These are phyloP conservation scores for Pseudozyma thailandica DNA, from an alignment of 1,284 basidiomycete species.

Conservation along the genomic window DNA sequence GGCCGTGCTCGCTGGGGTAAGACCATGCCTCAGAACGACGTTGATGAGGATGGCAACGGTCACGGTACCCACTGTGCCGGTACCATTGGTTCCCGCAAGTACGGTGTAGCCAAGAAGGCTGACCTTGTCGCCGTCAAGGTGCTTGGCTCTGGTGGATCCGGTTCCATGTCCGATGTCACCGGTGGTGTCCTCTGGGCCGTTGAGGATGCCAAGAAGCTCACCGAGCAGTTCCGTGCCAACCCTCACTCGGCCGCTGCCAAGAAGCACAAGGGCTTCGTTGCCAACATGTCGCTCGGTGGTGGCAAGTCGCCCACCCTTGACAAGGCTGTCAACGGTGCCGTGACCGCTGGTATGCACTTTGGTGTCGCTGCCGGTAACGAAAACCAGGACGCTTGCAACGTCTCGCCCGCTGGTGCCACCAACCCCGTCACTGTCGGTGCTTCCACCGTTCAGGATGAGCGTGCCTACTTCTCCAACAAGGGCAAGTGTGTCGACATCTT, in stretches of 20 bases:
- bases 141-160: slow-evolving; percentile 87
- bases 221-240: slow-evolving; percentile 75
- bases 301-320: slow-evolving; percentile 91
- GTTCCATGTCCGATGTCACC: slow-evolving; percentile 95
- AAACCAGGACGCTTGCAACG: slow-evolving; percentile 80
- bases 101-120: slow-evolving; percentile 94
- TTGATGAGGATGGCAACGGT: slow-evolving; percentile 78
- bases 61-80: slow-evolving; percentile 79
- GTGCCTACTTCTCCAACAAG: slow-evolving; percentile 80
- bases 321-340: slow-evolving; percentile 84
- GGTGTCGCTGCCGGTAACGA: slow-evolving; percentile 78
- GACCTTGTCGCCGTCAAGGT: slow-evolving; percentile 97
- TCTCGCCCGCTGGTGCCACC: slow-evolving; percentile 76
- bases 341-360: slow-evolving; percentile 87
- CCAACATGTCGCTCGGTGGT: slow-evolving; percentile 97
- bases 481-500: slow-evolving; percentile 82
- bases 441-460: slow-evolving; percentile 74
- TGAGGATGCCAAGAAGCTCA: slow-evolving; percentile 74
- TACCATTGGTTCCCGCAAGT: slow-evolving; percentile 76
- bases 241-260: slow-evolving; percentile 75
- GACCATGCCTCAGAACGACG: slow-evolving; percentile 74
- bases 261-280: slow-evolving; percentile 91
- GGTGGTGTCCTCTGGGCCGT: slow-evolving; percentile 78
- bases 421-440: slow-evolving; percentile 82
- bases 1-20: slow-evolving; percentile 76